Evolutionary conservation across 23 red algal genomes (phyloP).

Genomic region (Gracilaria gracilis): DNA sequence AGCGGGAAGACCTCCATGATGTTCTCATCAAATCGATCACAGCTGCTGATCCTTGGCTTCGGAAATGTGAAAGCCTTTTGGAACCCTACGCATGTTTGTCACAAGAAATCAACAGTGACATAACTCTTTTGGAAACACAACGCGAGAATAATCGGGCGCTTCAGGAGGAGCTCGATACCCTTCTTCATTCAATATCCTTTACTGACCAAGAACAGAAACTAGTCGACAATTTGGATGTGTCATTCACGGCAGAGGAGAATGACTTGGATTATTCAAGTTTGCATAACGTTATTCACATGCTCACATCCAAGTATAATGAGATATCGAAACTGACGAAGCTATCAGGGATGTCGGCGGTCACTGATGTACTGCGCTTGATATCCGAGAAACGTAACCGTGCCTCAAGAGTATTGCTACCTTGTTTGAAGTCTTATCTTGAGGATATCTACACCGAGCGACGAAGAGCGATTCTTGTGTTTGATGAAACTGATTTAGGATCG

Average conservation of each 20-base stretch:
- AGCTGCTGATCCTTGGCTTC: constrained; percentile 53
- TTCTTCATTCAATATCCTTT: constrained; percentile 35
- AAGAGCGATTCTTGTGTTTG: constrained; percentile 8
- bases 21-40: constrained; percentile 47
- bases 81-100: constrained; percentile 58
- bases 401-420: constrained; percentile 35
- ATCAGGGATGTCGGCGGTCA: constrained; percentile 52
- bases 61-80: constrained; percentile 49
- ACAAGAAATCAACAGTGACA: constrained; percentile 41
- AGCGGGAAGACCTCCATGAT: constrained; percentile 34
- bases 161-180: constrained; percentile 25
- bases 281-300: constrained; percentile 22
- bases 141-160: constrained; percentile 36
- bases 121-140: constrained; percentile 57
- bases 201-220: constrained; percentile 44
- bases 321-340: constrained; percentile 25
- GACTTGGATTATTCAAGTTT: constrained; percentile 38
- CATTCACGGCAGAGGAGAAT: not conserved
- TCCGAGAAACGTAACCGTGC: constrained; percentile 49
- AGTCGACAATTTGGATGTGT: constrained; percentile 26
- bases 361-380: constrained; percentile 28
- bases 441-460: not conserved
- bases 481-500: not conserved
- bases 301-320: constrained; percentile 19
- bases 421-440: constrained; percentile 42